Evolutionary conservation across 768 basidiomycete species (phyloP).

Genomic region (Pisolithus microcarpus): DNA sequence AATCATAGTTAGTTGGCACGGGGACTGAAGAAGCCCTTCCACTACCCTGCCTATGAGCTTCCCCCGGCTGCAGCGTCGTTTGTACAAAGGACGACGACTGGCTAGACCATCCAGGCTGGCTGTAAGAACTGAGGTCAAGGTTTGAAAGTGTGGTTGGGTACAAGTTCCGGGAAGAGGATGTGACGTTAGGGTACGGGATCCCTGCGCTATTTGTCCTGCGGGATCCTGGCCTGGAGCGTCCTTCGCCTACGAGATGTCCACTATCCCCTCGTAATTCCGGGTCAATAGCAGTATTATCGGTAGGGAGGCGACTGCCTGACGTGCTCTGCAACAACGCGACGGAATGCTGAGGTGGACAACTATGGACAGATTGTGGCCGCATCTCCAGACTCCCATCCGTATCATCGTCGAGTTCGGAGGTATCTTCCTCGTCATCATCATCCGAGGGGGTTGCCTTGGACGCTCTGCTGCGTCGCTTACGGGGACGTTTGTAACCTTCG

Average conservation of each 20-base stretch:
- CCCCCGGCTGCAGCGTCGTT: slow-evolving; percentile 9
- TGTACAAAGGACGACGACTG: slow-evolving; percentile 23
- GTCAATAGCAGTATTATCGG: slow-evolving; percentile 34
- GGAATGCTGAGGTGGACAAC: not conserved
- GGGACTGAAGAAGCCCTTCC: not conserved
- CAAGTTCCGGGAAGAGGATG: slow-evolving; percentile 18
- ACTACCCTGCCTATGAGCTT: not conserved
- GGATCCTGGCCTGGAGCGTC: slow-evolving; percentile 21
- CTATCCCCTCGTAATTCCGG: slow-evolving; percentile 28
- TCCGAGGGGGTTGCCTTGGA: slow-evolving; percentile 21
- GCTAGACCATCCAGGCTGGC: slow-evolving; percentile 13
- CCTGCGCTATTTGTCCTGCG: slow-evolving; percentile 15
- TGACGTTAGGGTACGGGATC: slow-evolving; percentile 18
- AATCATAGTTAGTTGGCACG: slow-evolving; percentile 5
- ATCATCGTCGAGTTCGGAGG: slow-evolving; percentile 20
- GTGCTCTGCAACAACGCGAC: not conserved
- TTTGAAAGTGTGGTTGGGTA: slow-evolving; percentile 11
- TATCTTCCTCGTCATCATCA: slow-evolving; percentile 14
- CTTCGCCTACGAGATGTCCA: slow-evolving; percentile 29
- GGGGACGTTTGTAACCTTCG: slow-evolving; percentile 54
- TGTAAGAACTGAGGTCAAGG: slow-evolving; percentile 7
- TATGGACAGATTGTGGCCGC: not conserved
- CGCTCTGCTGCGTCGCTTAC: slow-evolving; percentile 45
- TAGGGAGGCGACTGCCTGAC: slow-evolving; percentile 3
- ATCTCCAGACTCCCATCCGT: slow-evolving; percentile 8